A percentile compares a stretch with the other conserved stretches of the same genome.
Evolutionary conservation across 176 grass and related monocot species (phyloP).

Genomic region (Ananas comosus): DNA sequence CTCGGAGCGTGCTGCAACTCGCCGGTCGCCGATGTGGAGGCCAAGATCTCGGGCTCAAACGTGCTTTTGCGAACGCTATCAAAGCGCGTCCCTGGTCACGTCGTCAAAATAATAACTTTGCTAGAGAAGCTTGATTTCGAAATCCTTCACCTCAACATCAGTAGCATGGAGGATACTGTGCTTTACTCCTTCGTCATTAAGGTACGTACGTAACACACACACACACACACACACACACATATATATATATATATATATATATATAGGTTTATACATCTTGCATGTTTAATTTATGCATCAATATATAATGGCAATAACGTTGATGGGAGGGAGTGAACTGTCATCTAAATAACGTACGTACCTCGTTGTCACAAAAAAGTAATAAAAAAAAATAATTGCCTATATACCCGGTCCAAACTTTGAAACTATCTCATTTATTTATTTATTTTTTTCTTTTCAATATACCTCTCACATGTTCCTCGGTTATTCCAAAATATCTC

Average conservation of each 20-base stretch:
- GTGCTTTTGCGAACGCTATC: slow-evolving; percentile 81
- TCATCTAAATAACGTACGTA: too few relatives aligned
- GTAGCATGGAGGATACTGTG: slow-evolving; percentile 87
- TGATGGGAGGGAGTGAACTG: too few relatives aligned
- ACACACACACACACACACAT: too few relatives aligned
- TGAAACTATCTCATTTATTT: too few relatives aligned
- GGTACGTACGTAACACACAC: slow-evolving; percentile 35
- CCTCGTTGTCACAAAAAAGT: neutral
- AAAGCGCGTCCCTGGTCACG: slow-evolving; percentile 51
- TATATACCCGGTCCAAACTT: too few relatives aligned
- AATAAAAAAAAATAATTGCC: neutral
- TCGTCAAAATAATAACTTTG: slow-evolving; percentile 43
- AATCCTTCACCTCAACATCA: slow-evolving; percentile 90
- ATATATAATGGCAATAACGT: too few relatives aligned
- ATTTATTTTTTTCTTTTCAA: too few relatives aligned
- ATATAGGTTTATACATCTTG: neutral
- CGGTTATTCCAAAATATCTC: too few relatives aligned
- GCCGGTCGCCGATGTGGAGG: slow-evolving; percentile 72
- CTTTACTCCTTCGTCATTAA: slow-evolving; percentile 94
- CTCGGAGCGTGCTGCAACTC: slow-evolving; percentile 91
- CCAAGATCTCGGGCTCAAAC: slow-evolving; percentile 76
- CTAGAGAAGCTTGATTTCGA: slow-evolving; percentile 67
- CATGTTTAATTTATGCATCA: too few relatives aligned
- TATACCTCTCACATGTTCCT: too few relatives aligned
- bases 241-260: too few relatives aligned